Evolutionary conservation across 345 rosid genomes (phyloP), one percentile per base, ranked within the genome.

Genomic region (Brassica juncea): DNA sequence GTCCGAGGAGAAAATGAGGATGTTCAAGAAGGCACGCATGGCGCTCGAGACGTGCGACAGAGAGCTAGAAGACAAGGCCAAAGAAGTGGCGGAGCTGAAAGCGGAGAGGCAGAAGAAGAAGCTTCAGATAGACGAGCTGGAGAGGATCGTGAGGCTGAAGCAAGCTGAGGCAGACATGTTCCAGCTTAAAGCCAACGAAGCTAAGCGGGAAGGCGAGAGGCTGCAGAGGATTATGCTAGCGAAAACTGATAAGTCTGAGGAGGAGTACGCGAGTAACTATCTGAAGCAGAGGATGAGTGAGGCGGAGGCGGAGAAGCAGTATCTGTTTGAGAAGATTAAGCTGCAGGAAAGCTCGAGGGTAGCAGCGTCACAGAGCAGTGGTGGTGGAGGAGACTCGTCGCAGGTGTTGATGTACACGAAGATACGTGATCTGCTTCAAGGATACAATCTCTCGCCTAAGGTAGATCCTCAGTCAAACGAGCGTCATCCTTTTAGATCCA

Each of bases 91-190:
- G 8, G 98, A 95, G 72, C 77, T 95, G 35, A 84, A 93, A 71
- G 67, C 84, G 6, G 99, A 91, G 76, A 83, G 91, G 77, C 92
- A 90, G 71, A 88, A 85, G 80, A 91, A 87, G 89, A 93, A 91
- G 83, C 66, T 74, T 28, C 97, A 95, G 80, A 80, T 95, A 67
- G 99, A 95, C 47, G 98, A 95, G 84, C 88, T 91, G 2, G 98
- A 95, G 83, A 89, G 84, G 78, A 93, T 95, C 10, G 94, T 91
- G 81, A 90, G 99, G 82, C 96, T 93, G 16, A 95, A 93, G 79
- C 92, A 88, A 81, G 98, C 97, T 3, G 99, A 93, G 82, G 98
- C 99, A 2, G 97, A 95, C 66, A 95, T 95, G 99, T 95, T 91
- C 87, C 98, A 95, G 85, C 88, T 88, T 14, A 93, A 93, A 83